A percentile compares a stretch with the other conserved stretches of the same genome.
Conservation (phyloP, 768 basidiomycete genomes). For the Coprinellus micaceus region DNA sequence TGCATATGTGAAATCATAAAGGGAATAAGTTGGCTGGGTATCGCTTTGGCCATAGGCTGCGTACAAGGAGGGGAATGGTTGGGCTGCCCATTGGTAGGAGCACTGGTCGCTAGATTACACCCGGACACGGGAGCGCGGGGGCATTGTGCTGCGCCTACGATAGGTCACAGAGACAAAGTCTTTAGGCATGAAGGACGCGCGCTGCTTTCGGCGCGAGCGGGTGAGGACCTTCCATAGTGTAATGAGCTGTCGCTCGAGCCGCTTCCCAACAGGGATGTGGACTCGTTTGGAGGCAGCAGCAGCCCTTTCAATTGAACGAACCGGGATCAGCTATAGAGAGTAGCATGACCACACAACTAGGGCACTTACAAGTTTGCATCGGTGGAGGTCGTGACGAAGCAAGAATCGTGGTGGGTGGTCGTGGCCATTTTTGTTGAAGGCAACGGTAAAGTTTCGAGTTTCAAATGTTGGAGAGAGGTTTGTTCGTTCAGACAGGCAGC, state of each 20-base stretch:
- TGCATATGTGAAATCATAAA: too few species aligned
- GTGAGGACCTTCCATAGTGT: constrained; percentile 1
- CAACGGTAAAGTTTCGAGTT: not conserved
- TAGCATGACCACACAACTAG: not conserved
- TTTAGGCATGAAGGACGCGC: not conserved
- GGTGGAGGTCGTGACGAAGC: not conserved
- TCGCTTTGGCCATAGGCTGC: too few species aligned
- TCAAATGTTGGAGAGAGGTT: not conserved
- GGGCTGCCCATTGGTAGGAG: too few species aligned
- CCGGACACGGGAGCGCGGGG: not conserved
- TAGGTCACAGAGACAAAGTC: constrained; percentile 2
- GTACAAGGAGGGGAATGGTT: too few species aligned
- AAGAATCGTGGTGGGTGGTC: not conserved
- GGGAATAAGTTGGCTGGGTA: too few species aligned
- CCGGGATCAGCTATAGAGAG: not conserved
- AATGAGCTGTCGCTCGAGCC: not conserved
- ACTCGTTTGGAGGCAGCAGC: not conserved
- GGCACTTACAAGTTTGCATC: not conserved
- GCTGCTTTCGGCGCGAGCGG: not conserved
- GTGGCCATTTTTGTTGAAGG: constrained; percentile 1
- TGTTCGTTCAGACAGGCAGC: not conserved
- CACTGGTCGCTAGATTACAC: too few species aligned
- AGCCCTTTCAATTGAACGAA: not conserved
- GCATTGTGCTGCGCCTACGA: constrained; percentile 4
- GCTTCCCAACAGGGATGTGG: not conserved